Evolutionary conservation across 441 rosid species (phyloP), one percentile per base, ranked within the genome.

Genomic region (Populus hybrid): DNA sequence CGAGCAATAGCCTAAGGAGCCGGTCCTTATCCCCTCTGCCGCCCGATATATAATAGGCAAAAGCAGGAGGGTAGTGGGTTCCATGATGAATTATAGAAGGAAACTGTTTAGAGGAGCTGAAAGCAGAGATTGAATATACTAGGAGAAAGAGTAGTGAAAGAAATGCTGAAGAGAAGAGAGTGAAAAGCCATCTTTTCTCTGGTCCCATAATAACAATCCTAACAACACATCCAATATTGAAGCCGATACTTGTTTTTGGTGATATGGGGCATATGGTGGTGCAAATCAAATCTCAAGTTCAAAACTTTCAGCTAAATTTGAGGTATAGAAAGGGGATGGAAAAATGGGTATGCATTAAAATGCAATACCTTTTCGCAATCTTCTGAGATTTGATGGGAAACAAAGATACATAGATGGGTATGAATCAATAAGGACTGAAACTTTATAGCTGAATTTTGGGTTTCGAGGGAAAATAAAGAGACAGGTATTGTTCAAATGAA

Each of bases 1-100:
- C 97, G 4, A 94, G 94, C 79, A 94, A 78, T 40, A 94, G 74
- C 75, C 99, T 86, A 23, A 91, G 77, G 89, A 95, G 90, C 90
- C 89, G 89, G 83, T 89, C 92, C 67, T 65, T 80, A 68, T 95
- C 95, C 8, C 95, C 97, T 36, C 82, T 85, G 24, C 92, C 92
- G 20, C 99, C 99, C 67, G 85, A 88, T 65, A 95, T 92, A 85
- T 90, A 95, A 78, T 95, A 95, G 26, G 97, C 98, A 81, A 95
- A 95, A 70, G 99, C 76, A 2, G 99, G 99, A 68, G 97, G 99
- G 82, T 92, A 82, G 79, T 90, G 95, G 46, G 86, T 72, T 6
- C 99, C 99, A 77, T 87, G 92, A 73, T 82, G 94, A 65, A 95
- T 84, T 5, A 85, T 12, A n/a, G 97, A 90, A 76, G 98, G 93